Evolutionary conservation across 2,329 filamentous ascomycete genomes (phyloP).

Genomic region (Aspergillus sp.): DNA sequence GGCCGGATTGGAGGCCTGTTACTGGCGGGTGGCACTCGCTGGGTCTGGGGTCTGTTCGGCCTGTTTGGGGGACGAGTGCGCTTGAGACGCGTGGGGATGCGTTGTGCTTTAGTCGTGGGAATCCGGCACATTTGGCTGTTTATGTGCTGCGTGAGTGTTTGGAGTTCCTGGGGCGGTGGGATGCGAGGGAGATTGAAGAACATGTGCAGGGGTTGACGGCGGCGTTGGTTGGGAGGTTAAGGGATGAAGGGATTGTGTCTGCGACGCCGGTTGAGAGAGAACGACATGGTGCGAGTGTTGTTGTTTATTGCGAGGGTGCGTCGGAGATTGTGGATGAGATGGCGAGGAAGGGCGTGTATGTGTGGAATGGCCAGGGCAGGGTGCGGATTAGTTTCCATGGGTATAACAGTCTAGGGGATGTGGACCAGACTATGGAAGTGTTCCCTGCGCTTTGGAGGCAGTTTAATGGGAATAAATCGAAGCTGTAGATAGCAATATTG

Average conservation of each 20-base stretch:
- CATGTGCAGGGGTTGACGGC: background rate
- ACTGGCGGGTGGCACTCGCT: background rate
- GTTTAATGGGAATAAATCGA: background rate
- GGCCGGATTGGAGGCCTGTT: background rate
- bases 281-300: background rate
- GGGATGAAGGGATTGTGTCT: background rate
- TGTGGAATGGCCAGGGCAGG: slow-evolving; percentile 1
- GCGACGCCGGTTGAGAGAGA: background rate
- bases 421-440: background rate
- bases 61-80: background rate
- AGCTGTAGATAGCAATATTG: too few relatives aligned
- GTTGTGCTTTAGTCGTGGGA: background rate
- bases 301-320: background rate
- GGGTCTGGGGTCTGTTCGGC: background rate
- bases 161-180: background rate
- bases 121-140: background rate
- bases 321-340: background rate
- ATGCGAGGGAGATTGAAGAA: background rate
- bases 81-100: background rate
- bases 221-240: background rate
- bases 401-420: background rate
- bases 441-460: background rate
- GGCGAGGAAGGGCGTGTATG: background rate
- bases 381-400: background rate
- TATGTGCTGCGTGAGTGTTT: background rate